These are phyloP conservation scores for Daldinia concentrica DNA, from an alignment of 495 filamentous ascomycete species.

Conservation along the genomic window DNA sequence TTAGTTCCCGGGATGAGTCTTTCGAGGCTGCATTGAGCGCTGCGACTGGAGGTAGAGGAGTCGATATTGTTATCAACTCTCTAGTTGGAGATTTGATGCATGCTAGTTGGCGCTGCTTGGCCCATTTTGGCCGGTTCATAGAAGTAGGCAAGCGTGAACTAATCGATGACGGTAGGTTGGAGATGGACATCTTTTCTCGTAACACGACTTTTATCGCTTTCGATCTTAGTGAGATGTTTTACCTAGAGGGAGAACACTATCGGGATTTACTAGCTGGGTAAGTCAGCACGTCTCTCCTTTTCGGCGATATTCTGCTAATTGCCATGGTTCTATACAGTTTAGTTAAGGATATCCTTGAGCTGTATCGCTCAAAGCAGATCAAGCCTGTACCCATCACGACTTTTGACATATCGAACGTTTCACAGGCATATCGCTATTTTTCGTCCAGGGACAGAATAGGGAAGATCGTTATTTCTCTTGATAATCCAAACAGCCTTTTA, in stretches of 20 bases:
- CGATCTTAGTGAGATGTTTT: not conserved
- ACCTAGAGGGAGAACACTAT: not conserved
- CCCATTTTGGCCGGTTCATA: slow-evolving; percentile 17
- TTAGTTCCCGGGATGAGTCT: not conserved
- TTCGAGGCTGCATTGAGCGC: not conserved
- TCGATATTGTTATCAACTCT: slow-evolving; percentile 58
- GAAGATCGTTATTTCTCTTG: not conserved
- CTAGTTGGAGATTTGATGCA: slow-evolving; percentile 61
- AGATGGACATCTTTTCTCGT: not conserved
- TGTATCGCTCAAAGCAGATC: not conserved
- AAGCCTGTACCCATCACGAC: not conserved
- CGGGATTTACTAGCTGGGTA: not conserved
- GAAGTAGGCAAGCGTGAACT: not conserved
- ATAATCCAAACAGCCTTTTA: not conserved
- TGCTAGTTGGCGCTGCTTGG: slow-evolving; percentile 57
- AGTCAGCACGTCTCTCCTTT: not conserved
- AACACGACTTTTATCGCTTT: not conserved
- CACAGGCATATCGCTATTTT: not conserved
- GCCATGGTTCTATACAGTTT: not conserved
- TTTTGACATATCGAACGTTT: not conserved
- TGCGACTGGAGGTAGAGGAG: slow-evolving; percentile 3
- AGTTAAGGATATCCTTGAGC: not conserved
- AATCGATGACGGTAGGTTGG: not conserved
- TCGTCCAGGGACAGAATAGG: not conserved
- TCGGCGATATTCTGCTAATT: not conserved